phyloP scores from a whole-genome alignment of 2,329 filamentous ascomycete species.

The Penicillium expansum region DNA sequence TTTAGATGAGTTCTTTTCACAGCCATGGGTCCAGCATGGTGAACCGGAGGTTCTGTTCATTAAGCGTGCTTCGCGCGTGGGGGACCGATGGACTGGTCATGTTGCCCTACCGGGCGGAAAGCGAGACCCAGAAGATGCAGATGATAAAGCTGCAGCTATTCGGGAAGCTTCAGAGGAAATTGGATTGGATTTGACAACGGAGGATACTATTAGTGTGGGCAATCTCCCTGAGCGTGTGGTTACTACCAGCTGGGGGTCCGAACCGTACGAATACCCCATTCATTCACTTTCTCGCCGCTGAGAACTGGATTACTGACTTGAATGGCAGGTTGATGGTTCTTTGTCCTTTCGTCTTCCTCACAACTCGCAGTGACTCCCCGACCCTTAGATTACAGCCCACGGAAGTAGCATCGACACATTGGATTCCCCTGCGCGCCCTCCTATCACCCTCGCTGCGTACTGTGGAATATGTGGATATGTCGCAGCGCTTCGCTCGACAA shows the following conservation, averaged over 20 bases:
- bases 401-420: slow-evolving; percentile 67
- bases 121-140: slow-evolving; percentile 61
- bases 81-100: slow-evolving; percentile 68
- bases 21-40: slow-evolving; percentile 64
- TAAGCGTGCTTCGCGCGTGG: slow-evolving; percentile 62
- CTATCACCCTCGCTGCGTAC: slow-evolving; percentile 61
- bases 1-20: slow-evolving; percentile 59
- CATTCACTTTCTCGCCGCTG: neutral
- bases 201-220: slow-evolving; percentile 51
- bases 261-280: slow-evolving; percentile 45
- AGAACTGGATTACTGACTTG: slow-evolving; percentile 15
- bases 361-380: slow-evolving; percentile 56
- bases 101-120: slow-evolving; percentile 67
- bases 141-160: slow-evolving; percentile 61
- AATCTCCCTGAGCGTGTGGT: slow-evolving; percentile 66
- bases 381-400: slow-evolving; percentile 62
- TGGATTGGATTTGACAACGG: slow-evolving; percentile 56
- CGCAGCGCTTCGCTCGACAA: slow-evolving; percentile 58
- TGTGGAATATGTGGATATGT: slow-evolving; percentile 62
- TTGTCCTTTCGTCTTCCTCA: slow-evolving; percentile 65
- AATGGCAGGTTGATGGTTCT: slow-evolving; percentile 61
- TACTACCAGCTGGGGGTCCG: slow-evolving; percentile 64
- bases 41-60: slow-evolving; percentile 70
- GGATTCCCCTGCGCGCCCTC: slow-evolving; percentile 63
- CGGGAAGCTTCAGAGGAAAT: slow-evolving; percentile 67